Conservation (phyloP, 129 eudicot species). For the Oenanthe sinensis region DNA sequence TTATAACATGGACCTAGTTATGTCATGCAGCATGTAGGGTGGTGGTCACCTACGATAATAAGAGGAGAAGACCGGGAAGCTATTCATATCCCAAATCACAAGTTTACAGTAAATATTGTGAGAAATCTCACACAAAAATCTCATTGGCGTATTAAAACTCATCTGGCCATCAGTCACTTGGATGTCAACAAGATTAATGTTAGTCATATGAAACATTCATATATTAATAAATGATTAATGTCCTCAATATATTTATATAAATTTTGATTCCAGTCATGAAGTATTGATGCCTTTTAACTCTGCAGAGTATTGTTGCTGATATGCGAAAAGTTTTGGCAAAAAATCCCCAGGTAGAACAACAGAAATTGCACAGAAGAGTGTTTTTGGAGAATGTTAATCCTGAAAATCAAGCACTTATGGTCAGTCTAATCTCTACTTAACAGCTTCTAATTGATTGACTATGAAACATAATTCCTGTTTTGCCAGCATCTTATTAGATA, state of each 20-base stretch:
- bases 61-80: conserved; percentile 99
- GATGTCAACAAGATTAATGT: conserved; percentile 88
- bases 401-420: conserved; percentile 91
- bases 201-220: conserved; percentile 19
- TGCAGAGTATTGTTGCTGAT: conserved; percentile 89
- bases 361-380: conserved; percentile 90
- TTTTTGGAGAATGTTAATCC: conserved; percentile 78
- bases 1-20: conserved; percentile 5
- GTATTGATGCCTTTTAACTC: not conserved
- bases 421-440: conserved; percentile 18
- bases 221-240: not conserved
- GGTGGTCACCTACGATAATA: conserved; percentile 98
- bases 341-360: conserved; percentile 97
- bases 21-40: conserved; percentile 76
- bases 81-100: conserved; percentile 94
- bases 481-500: not conserved
- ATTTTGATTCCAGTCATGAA: not conserved
- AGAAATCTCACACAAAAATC: conserved; percentile 90
- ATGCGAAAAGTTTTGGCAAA: conserved; percentile 94
- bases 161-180: conserved; percentile 88
- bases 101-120: conserved; percentile 86
- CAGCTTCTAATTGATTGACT: not conserved
- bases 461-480: not conserved
- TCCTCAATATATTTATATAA: not conserved
- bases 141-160: conserved; percentile 98